Evolutionary conservation across 2,329 filamentous ascomycete genomes (phyloP).

Genomic region (Neonectria sp.): DNA sequence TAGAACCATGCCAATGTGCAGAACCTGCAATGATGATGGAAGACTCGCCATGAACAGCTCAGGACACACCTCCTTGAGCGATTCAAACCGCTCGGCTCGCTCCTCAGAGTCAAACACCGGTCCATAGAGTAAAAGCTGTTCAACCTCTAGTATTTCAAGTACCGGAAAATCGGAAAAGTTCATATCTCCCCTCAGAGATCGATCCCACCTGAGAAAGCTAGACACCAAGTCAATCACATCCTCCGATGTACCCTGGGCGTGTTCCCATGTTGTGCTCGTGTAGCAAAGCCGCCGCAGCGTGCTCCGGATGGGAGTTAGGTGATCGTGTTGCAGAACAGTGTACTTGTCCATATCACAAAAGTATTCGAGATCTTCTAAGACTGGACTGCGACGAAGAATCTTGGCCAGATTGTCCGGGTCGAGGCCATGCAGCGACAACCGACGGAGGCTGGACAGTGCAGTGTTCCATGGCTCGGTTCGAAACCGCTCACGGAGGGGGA

Average conservation of each 20-base stretch:
- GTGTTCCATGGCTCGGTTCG: slow-evolving; percentile 45
- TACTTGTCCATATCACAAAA: slow-evolving; percentile 50
- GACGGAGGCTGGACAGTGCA: slow-evolving; percentile 42
- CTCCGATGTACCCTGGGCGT: slow-evolving; percentile 40
- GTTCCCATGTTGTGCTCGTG: slow-evolving; percentile 46
- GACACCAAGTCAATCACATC: slow-evolving; percentile 46
- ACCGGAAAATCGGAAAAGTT: slow-evolving; percentile 45
- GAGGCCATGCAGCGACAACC: slow-evolving; percentile 45
- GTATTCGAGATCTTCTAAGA: slow-evolving; percentile 46
- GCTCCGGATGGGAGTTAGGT: slow-evolving; percentile 35
- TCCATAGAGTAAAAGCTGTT: slow-evolving; percentile 47
- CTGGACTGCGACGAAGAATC: slow-evolving; percentile 44
- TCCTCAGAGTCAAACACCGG: slow-evolving; percentile 45
- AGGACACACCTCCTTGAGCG: slow-evolving; percentile 36
- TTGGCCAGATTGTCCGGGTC: slow-evolving; percentile 47
- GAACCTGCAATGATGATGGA: slow-evolving; percentile 40
- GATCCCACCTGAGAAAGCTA: slow-evolving; percentile 44
- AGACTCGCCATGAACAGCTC: slow-evolving; percentile 47
- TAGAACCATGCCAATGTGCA: slow-evolving; percentile 47
- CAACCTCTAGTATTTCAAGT: slow-evolving; percentile 47
- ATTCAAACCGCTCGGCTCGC: slow-evolving; percentile 34
- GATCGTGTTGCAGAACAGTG: slow-evolving; percentile 43
- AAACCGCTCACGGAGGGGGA: slow-evolving; percentile 45
- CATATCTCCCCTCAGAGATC: slow-evolving; percentile 41
- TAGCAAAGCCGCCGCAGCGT: slow-evolving; percentile 45